Base-by-base conservation (phyloP, 2,329 filamentous ascomycete species). In the Xylaria arbuscula region DNA sequence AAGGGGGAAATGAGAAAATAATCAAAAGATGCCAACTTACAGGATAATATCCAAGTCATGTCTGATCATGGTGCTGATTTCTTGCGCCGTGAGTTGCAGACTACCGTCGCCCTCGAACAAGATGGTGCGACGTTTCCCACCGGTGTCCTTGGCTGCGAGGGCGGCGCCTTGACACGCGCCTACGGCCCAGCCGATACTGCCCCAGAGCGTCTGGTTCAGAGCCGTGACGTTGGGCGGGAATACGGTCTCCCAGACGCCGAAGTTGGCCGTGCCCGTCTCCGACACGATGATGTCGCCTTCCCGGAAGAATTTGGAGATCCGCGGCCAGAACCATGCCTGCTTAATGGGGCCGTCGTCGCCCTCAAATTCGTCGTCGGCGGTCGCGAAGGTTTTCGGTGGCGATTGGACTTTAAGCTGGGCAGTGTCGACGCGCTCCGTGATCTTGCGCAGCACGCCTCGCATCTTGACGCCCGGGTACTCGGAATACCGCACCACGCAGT, bases 51-150 rank as follows among this genome's bases (percentile, higher is more conserved):
- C 90, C 66, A 97, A 83, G 28, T 87, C 85, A 68, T 92, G 90
- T 36, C 90, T 87, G 71, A 97, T 88, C 86, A 97, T 95, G 11
- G 93, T 96, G 79, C 89, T 92, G 71, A 97, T 78, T 80, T 96
- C 93, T 78, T 97, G 93, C 0, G 88, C 90, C 0, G 93, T 97
- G 66, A 97, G 85, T 78, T 97, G 93, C 80, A 97, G 90, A 66
- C 90, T 93, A 34, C 94, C 94, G 75, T 97, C 94, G 28, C 94
- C 94, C n/a, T 94, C 93, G 76, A 97, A 94, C 45, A 97, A 84
- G 54, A 98, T 90, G 0, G 92, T 93, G 68, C 94, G 85, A 32
- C 88, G 82, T 3, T 63, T 83, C 40, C 80, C 79, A 4, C 82
- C 83, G 45, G 82, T 80, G 76, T 96, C 93, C 74, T 89, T 90